phyloP scores from a whole-genome alignment of 2,329 filamentous ascomycete species.

The Tolypocladium ophioglossoides region DNA sequence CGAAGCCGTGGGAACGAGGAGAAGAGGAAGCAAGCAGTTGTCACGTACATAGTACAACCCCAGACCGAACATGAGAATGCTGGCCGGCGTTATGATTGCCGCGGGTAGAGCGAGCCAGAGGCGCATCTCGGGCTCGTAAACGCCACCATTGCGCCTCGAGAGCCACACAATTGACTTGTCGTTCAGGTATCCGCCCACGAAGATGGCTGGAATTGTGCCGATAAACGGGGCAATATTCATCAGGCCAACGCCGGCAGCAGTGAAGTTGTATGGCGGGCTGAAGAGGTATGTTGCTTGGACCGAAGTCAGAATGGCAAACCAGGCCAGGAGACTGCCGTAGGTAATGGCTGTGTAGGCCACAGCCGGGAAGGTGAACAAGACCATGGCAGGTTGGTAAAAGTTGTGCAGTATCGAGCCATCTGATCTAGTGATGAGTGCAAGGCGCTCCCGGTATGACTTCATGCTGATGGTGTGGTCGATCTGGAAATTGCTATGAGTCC shows the following conservation, averaged over 20 bases:
- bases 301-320: slow-evolving; percentile 17
- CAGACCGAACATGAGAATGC: slow-evolving; percentile 24
- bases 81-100: slow-evolving; percentile 17
- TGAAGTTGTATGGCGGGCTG: slow-evolving; percentile 18
- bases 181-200: slow-evolving; percentile 25
- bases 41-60: slow-evolving; percentile 19
- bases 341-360: slow-evolving; percentile 27
- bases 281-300: slow-evolving; percentile 13
- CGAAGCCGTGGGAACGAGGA: too few species aligned
- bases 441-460: slow-evolving; percentile 8
- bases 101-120: slow-evolving; percentile 18
- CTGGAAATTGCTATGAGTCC: background rate
- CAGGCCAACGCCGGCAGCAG: slow-evolving; percentile 11
- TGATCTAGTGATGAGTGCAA: slow-evolving; percentile 11
- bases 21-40: background rate
- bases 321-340: slow-evolving; percentile 26
- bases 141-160: slow-evolving; percentile 23
- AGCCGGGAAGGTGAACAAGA: slow-evolving; percentile 15
- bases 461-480: slow-evolving; percentile 3
- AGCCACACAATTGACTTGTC: slow-evolving; percentile 26
- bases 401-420: slow-evolving; percentile 4
- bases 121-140: slow-evolving; percentile 32
- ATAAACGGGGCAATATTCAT: slow-evolving; percentile 20
- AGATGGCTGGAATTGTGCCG: slow-evolving; percentile 23
- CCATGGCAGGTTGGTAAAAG: slow-evolving; percentile 6